Conservation (phyloP, 331 rosid genomes). For the Quercus tomentella region DNA sequence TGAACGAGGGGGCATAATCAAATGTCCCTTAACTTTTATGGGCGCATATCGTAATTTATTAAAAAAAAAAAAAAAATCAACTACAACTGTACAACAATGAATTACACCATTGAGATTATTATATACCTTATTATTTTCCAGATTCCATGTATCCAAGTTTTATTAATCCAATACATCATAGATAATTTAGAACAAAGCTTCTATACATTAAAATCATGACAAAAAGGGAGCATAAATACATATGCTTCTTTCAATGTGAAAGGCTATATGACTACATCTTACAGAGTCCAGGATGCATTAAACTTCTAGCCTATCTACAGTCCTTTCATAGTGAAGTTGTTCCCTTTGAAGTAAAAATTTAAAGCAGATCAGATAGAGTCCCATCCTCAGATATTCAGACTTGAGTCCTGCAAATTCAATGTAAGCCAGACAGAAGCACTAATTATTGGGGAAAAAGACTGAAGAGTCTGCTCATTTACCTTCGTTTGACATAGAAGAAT, state of each 20-base stretch:
- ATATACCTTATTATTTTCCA: neutral
- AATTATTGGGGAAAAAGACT: neutral
- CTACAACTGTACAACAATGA: neutral
- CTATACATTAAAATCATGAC: neutral
- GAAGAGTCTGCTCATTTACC: constrained; percentile 13
- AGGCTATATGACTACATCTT: neutral
- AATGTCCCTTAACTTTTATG: no score
- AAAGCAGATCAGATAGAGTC: constrained; percentile 7
- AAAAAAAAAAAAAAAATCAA: neutral
- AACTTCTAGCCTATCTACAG: neutral
- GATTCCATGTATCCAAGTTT: neutral
- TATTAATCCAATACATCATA: neutral
- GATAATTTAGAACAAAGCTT: constrained; percentile 4
- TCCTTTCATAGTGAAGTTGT: constrained; percentile 8
- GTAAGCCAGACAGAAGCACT: constrained; percentile 23
- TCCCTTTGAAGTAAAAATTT: constrained; percentile 3
- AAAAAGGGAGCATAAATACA: neutral
- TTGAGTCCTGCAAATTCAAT: neutral
- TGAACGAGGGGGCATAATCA: no score
- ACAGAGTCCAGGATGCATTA: neutral
- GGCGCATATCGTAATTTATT: no score
- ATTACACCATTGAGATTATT: neutral
- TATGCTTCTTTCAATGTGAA: neutral
- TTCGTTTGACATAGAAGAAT: neutral
- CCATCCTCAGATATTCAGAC: neutral